Base-by-base conservation (phyloP, 139 green algal species). In the Volvox reticuliferus region DNA sequence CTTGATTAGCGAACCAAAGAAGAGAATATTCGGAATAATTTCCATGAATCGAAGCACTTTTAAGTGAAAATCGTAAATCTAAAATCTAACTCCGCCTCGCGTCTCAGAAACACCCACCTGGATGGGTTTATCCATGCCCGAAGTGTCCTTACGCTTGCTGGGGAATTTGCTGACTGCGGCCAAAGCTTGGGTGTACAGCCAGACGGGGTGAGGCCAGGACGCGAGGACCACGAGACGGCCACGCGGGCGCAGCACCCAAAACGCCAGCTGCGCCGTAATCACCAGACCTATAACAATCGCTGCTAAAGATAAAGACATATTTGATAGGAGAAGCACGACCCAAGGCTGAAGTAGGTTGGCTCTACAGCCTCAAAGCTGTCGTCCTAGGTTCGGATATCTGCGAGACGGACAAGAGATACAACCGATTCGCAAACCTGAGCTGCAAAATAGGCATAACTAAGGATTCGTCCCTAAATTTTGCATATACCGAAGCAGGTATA, bases 111-210 rank as follows among this genome's bases (percentile, higher is more conserved):
- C 19, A 32, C 78, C 17, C 78, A 84, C 78, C 36, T 84, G 78
- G 17, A 84, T 84, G 36, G 36, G 12, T 33, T 84, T 84, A 26
- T 33, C 78, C 37, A 12, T 16, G 36, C 12, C 78, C 17, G 32
- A 19, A 21, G 2, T 6, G 28, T 18, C n/a, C 71, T 36, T 81
- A 26, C 32, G 36, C 78, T 84, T 84, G 78, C 78, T 67, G 22
- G 22, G 22, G 12, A 17, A 24, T 18, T 84, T 84, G 36, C 36
- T 37, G 28, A 84, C 78, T 68, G 78, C 78, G 5, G 78, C 78
- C 17, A 84, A 44, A 19, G 78, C 78, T 65, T 84, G 78, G 78
- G 67, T 32, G 35, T 84, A 84, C 17, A 84, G 78, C 78, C 78
- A 84, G 36, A 67, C 5, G 20, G 78, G 78, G 21, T 32, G 36